phyloP scores from a whole-genome alignment of 495 filamentous ascomycete genomes.

The Xylaria castorea region DNA sequence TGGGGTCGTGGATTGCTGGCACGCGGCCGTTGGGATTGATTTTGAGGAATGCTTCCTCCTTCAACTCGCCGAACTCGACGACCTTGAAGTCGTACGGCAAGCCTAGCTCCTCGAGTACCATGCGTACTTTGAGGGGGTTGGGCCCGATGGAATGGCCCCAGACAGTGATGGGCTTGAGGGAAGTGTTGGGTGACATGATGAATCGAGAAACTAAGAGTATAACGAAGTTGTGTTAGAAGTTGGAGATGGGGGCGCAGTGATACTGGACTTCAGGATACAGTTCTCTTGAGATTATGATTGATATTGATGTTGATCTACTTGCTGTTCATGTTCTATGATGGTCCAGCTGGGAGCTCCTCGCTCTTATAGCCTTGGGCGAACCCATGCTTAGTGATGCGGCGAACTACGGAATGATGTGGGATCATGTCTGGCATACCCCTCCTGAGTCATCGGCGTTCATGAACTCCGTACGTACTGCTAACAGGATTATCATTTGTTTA shows the following conservation, averaged over 20 bases:
- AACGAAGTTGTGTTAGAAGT: background rate
- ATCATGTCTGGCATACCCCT: background rate
- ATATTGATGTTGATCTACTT: conserved; percentile 1
- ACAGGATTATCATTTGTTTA: background rate
- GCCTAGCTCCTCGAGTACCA: conserved; percentile 65
- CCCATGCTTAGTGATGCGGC: background rate
- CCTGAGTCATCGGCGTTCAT: background rate
- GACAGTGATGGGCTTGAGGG: conserved; percentile 34
- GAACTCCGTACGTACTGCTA: background rate
- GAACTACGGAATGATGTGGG: background rate
- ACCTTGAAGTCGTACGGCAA: conserved; percentile 56
- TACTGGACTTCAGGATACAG: background rate
- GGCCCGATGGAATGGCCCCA: conserved; percentile 53
- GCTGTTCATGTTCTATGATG: background rate
- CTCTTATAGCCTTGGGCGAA: background rate
- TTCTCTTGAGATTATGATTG: background rate
- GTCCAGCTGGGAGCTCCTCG: background rate
- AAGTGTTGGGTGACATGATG: conserved; percentile 19
- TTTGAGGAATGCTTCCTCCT: conserved; percentile 59
- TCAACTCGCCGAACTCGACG: conserved; percentile 32
- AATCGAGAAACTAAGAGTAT: background rate
- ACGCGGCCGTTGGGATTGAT: conserved; percentile 75
- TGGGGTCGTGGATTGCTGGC: conserved; percentile 57
- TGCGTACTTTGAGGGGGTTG: conserved; percentile 71
- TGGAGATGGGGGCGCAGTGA: no score